Conservation (phyloP, 2,329 filamentous ascomycete genomes). For the Cladorrhinum sp. region DNA sequence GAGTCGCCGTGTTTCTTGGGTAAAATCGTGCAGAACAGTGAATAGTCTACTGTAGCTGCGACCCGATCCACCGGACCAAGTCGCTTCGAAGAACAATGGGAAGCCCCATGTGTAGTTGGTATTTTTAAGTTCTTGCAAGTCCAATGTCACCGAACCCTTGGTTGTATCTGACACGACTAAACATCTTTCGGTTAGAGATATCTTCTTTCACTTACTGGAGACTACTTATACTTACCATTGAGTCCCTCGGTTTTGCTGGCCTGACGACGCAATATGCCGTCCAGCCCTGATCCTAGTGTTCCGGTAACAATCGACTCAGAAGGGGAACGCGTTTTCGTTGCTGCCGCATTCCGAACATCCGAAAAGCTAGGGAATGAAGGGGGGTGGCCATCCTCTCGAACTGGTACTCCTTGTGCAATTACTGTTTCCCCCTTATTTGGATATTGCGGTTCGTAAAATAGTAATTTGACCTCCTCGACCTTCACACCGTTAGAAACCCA, state of each 20-base stretch:
- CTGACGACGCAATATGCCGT: not conserved
- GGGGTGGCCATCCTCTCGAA: too few species aligned
- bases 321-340: too few species aligned
- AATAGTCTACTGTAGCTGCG: conserved; percentile 23
- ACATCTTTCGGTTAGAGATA: not conserved
- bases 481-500: too few species aligned
- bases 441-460: too few species aligned
- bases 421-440: too few species aligned
- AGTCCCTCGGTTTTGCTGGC: not conserved
- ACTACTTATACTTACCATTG: too few species aligned
- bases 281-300: not conserved
- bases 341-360: too few species aligned
- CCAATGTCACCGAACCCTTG: not conserved
- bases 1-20: not conserved
- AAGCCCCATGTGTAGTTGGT: not conserved
- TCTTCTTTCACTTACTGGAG: not conserved
- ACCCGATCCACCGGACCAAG: conserved; percentile 4
- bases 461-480: too few species aligned
- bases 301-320: not conserved
- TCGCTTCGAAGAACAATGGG: conserved; percentile 20
- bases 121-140: not conserved
- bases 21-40: conserved; percentile 3
- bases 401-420: too few species aligned
- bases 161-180: not conserved
- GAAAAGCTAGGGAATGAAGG: too few species aligned